Conservation (phyloP, 768 basidiomycete genomes). For the Mycena chlorophos region DNA sequence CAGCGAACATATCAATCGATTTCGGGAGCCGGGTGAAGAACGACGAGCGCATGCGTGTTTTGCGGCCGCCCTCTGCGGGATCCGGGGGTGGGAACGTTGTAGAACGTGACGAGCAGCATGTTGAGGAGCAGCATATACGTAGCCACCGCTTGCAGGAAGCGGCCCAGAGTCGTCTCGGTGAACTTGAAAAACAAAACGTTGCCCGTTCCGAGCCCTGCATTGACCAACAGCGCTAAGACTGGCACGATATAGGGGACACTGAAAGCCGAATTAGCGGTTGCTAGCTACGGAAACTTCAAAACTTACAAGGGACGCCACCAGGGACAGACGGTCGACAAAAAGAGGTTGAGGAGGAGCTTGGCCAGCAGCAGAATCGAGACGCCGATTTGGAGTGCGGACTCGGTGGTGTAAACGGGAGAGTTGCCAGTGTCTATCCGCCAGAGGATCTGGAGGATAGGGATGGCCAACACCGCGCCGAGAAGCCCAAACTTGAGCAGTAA, state of each 20-base stretch:
- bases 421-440: slow-evolving; percentile 54
- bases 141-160: slow-evolving; percentile 63
- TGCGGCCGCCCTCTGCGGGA: too few species aligned
- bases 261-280: not conserved
- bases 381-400: slow-evolving; percentile 58
- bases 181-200: slow-evolving; percentile 58
- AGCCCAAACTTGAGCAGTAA: slow-evolving; percentile 52
- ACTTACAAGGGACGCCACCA: slow-evolving; percentile 42
- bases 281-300: too few species aligned
- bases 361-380: slow-evolving; percentile 59
- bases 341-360: slow-evolving; percentile 61
- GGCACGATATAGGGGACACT: slow-evolving; percentile 46
- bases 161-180: slow-evolving; percentile 69
- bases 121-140: slow-evolving; percentile 63
- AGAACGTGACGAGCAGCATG: slow-evolving; percentile 49
- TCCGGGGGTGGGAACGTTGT: slow-evolving; percentile 21
- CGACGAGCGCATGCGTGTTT: slow-evolving; percentile 15
- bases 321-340: slow-evolving; percentile 40
- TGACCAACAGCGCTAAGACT: slow-evolving; percentile 53
- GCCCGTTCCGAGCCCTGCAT: slow-evolving; percentile 53
- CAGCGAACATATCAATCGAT: not conserved
- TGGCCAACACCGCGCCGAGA: slow-evolving; percentile 43
- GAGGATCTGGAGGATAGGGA: slow-evolving; percentile 59
- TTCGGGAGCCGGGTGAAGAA: slow-evolving; percentile 21
- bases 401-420: slow-evolving; percentile 55